These are phyloP conservation scores for Fusarium metavorans DNA, from an alignment of 2,329 filamentous ascomycete species.

Conservation along the genomic window DNA sequence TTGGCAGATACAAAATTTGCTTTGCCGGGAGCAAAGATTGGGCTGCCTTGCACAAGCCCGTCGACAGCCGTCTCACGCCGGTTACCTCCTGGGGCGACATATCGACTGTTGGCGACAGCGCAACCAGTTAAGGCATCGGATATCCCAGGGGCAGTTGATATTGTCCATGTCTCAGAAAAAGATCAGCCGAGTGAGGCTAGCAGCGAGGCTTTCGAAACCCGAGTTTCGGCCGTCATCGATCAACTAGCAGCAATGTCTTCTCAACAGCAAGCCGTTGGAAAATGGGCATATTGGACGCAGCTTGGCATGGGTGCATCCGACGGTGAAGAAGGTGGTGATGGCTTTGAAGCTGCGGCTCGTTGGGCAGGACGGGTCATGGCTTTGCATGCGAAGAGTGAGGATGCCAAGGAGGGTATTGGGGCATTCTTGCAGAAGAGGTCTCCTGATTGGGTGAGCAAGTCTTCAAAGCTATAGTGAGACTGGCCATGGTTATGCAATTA, in stretches of 20 bases:
- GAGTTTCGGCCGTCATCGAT: conserved; percentile 20
- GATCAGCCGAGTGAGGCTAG: background rate
- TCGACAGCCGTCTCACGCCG: conserved; percentile 38
- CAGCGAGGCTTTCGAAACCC: conserved; percentile 16
- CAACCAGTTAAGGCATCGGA: conserved; percentile 28
- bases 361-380: conserved; percentile 43
- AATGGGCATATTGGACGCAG: conserved; percentile 44
- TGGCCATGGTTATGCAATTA: no score
- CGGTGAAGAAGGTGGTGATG: conserved; percentile 25
- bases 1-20: conserved; percentile 31
- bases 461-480: background rate
- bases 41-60: conserved; percentile 41
- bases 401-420: conserved; percentile 38
- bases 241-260: conserved; percentile 23
- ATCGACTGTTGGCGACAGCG: conserved; percentile 35
- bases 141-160: conserved; percentile 31
- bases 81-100: conserved; percentile 21
- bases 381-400: conserved; percentile 39
- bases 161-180: background rate
- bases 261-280: conserved; percentile 38
- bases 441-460: conserved; percentile 24
- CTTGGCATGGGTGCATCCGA: conserved; percentile 15
- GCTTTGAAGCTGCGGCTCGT: conserved; percentile 29
- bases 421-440: conserved; percentile 37
- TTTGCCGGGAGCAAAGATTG: conserved; percentile 38